Evolutionary conservation across 2,329 filamentous ascomycete species (phyloP).

Genomic region (Gaeumannomyces sp.): DNA sequence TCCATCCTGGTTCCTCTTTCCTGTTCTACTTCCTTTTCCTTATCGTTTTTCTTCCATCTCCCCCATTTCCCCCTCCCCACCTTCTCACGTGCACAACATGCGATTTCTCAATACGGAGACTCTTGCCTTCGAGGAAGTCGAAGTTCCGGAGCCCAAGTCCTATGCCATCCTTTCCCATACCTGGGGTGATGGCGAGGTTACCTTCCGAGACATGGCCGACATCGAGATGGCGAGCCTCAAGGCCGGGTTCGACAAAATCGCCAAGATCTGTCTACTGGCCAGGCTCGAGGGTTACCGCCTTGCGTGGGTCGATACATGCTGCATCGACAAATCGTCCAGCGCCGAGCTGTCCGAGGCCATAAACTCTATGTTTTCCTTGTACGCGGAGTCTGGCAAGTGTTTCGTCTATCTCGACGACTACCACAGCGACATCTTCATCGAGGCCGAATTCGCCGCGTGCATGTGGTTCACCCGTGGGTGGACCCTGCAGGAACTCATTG

Average conservation of each 20-base stretch:
- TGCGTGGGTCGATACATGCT: slow-evolving; percentile 21
- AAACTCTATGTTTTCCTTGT: slow-evolving; percentile 18
- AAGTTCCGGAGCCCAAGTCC: slow-evolving; percentile 9
- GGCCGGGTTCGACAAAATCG: slow-evolving; percentile 16
- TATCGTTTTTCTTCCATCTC: no score
- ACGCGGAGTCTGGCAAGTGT: slow-evolving; percentile 15
- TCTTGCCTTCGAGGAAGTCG: slow-evolving; percentile 9
- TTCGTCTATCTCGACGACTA: slow-evolving; percentile 18
- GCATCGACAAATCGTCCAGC: slow-evolving; percentile 23
- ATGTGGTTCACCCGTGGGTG: slow-evolving; percentile 19
- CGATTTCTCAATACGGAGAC: slow-evolving; percentile 8
- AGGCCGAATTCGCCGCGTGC: slow-evolving; percentile 1
- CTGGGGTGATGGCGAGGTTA: slow-evolving; percentile 14
- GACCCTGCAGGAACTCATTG: slow-evolving; percentile 20
- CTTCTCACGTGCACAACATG: slow-evolving; percentile 1
- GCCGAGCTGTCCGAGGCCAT: slow-evolving; percentile 20
- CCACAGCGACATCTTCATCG: slow-evolving; percentile 2
- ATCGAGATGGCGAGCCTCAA: not conserved
- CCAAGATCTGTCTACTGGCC: not conserved
- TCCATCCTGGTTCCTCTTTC: no score
- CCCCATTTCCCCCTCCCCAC: no score
- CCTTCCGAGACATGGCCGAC: slow-evolving; percentile 15
- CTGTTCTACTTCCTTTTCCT: no score
- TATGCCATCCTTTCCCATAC: slow-evolving; percentile 17
- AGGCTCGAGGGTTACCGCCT: not conserved